A percentile compares a stretch with the other conserved stretches of the same genome.
Evolutionary conservation across 2,329 filamentous ascomycete species (phyloP).

Genomic region (Podosphaera fusca): DNA sequence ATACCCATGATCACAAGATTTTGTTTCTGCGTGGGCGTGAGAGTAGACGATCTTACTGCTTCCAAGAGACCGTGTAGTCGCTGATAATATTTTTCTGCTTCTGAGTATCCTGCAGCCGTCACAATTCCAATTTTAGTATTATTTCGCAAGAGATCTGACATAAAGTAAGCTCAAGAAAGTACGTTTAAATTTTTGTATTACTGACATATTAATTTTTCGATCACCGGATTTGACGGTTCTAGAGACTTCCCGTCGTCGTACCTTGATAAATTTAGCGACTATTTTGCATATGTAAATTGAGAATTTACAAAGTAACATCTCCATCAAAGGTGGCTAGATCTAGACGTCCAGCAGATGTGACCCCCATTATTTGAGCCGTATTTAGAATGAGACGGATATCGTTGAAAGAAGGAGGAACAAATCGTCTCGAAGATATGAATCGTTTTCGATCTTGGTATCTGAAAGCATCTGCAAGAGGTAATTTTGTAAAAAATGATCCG

Average conservation of each 20-base stretch:
- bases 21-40: slow-evolving; percentile 45
- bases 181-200: background rate
- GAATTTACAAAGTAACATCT: slow-evolving; percentile 60
- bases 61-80: slow-evolving; percentile 73
- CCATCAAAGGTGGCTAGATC: slow-evolving; percentile 90
- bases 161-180: background rate
- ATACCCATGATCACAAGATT: slow-evolving; percentile 64
- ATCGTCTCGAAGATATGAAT: slow-evolving; percentile 73
- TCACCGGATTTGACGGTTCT: slow-evolving; percentile 52
- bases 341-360: slow-evolving; percentile 50
- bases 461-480: slow-evolving; percentile 77
- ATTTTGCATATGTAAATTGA: background rate
- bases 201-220: slow-evolving; percentile 30
- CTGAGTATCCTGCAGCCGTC: slow-evolving; percentile 85
- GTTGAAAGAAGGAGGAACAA: slow-evolving; percentile 93
- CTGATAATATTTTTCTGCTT: slow-evolving; percentile 64
- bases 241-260: slow-evolving; percentile 69
- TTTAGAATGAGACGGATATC: slow-evolving; percentile 85
- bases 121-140: slow-evolving; percentile 83
- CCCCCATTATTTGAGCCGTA: slow-evolving; percentile 78
- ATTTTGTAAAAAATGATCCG: slow-evolving; percentile 77
- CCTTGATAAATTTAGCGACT: slow-evolving; percentile 20
- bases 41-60: slow-evolving; percentile 37
- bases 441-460: slow-evolving; percentile 68
- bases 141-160: slow-evolving; percentile 49